phyloP scores from a whole-genome alignment of 352 stramenopile genomes.

The Saprolegnia parasitica region DNA sequence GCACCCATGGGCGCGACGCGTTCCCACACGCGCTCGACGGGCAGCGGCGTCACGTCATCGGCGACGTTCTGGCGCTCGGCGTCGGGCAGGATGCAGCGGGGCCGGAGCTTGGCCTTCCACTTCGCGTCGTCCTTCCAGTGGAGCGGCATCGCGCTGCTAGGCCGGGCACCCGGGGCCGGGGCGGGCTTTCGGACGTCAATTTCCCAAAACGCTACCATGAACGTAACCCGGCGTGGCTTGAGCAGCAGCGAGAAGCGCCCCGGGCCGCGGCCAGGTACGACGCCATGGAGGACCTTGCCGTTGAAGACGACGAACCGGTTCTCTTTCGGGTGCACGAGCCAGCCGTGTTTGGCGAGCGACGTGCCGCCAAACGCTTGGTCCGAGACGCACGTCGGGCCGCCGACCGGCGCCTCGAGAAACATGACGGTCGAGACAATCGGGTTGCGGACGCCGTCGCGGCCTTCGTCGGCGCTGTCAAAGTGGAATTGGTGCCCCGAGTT shows the following conservation, averaged over 20 bases:
- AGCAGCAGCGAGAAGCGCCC: not conserved
- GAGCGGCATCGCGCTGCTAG: slow-evolving; percentile 43
- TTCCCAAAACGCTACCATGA: slow-evolving; percentile 71
- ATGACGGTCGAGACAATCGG: slow-evolving; percentile 55
- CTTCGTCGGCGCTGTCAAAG: slow-evolving; percentile 68
- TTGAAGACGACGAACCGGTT: slow-evolving; percentile 49
- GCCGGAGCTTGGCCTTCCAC: not conserved
- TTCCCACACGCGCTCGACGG: slow-evolving; percentile 32
- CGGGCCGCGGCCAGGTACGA: slow-evolving; percentile 51
- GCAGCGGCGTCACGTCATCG: slow-evolving; percentile 25
- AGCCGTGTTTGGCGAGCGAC: slow-evolving; percentile 35
- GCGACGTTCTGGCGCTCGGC: not conserved
- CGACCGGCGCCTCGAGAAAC: slow-evolving; percentile 40
- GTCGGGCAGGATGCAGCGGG: not conserved
- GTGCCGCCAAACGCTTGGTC: slow-evolving; percentile 41
- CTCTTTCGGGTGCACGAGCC: slow-evolving; percentile 39
- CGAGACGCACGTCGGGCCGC: slow-evolving; percentile 49
- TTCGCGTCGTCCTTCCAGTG: not conserved
- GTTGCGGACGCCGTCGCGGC: slow-evolving; percentile 42
- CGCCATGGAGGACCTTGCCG: slow-evolving; percentile 52
- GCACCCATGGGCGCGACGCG: slow-evolving; percentile 22
- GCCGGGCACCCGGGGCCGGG: slow-evolving; percentile 22
- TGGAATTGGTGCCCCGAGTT: slow-evolving; percentile 62
- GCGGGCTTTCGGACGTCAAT: slow-evolving; percentile 34
- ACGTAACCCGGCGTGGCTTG: slow-evolving; percentile 40